Evolutionary conservation across 2,329 filamentous ascomycete genomes (phyloP), one percentile per base, ranked within the genome.

Genomic region (Hansfordia pulvinata): DNA sequence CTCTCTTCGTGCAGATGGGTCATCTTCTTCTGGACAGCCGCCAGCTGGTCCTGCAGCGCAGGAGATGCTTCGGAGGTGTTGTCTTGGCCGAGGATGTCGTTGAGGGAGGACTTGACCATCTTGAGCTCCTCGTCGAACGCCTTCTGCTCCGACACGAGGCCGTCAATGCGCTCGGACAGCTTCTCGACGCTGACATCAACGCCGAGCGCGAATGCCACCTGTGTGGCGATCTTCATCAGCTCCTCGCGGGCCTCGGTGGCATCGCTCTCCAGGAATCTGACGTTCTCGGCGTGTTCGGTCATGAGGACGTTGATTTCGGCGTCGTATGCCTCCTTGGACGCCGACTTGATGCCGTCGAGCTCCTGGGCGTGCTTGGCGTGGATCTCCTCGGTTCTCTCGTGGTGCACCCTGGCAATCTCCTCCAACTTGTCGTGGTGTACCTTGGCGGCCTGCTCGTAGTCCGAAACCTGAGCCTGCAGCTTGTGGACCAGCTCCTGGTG

Each of bases 111-210:
- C 48, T 72, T 73, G 29, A 74, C 64, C 10, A 60, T 52, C 37
- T 61, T 58, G 42, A 75, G 72, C 38, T 76, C 69, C 20, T 61
- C 55, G 2, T 34, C 49, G 5, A 84, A 58, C 14, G 70, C 63
- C 38, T 72, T 66, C 41, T 79, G 68, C 32, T 71, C 60, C 2
- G 60, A 58, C 21, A 68, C 50, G 14, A 79, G 56, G 16, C 64
- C 56, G 7, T 64, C 54, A 33, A 78, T 74, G 27, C 69, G 64
- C 30, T 75, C 66, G 4, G 68, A 63, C 11, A 86, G 57, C 49
- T 76, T 71, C 30, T 77, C 72, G n/a, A 77, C 61, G 42, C 72
- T 75, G 23, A 75, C 68, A 13, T 79, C 66, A 10, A 79, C 43
- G 10, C 74, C 58, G 33, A 75, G 50, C 22, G 73, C 60, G 46